Base-by-base conservation (phyloP, 208 protist genomes). In the Wallacemonas rigidus region DNA sequence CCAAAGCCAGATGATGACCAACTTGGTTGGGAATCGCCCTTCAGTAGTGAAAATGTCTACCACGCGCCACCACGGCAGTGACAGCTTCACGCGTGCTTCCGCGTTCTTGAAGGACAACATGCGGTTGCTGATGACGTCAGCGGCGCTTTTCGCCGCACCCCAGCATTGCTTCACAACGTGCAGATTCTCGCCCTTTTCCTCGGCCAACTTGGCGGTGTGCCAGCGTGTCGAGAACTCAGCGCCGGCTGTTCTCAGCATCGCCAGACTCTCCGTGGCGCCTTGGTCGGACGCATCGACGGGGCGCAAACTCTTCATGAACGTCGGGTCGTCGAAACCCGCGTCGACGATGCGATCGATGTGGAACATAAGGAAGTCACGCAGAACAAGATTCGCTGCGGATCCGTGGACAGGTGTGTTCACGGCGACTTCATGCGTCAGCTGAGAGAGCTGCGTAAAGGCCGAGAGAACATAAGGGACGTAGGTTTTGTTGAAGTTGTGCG, bases 51-150 rank as follows among this genome's bases (percentile, higher is more conserved):
- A 73, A 15, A 72, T 72, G 60, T 74, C 69, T 12, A 67, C 53
- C 7, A 72, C 35, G 4, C 71, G 60, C 56, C 57, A 51, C 40
- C 40, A 72, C 38, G 74, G 69, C 8, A 51, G 38, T 5, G 40
- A 51, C 38, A 80, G 68, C 38, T 38, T 3, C 14, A 83, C 44
- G 14, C 79, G 74, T 3, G 38, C 7, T 35, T 65, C 43, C 2
- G 64, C 51, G 61, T 80, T 45, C 15, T 74, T 1, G n/a, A 81
- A 51, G 11, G 69, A 45, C 7, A 67, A 54, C 11, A 53, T 68
- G n/a, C 71, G 72, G 1, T 44, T 61, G 43, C 75, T 85, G 47
- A 85, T 85, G 39, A 65, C 67, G 41, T 85, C 72, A 11, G 80
- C 75, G 1, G 57, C 54, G 35, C 72, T 72, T 48, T 83, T 83